Evolutionary conservation across 2,329 filamentous ascomycete genomes (phyloP).

Genomic region (Calonectria crousiana): DNA sequence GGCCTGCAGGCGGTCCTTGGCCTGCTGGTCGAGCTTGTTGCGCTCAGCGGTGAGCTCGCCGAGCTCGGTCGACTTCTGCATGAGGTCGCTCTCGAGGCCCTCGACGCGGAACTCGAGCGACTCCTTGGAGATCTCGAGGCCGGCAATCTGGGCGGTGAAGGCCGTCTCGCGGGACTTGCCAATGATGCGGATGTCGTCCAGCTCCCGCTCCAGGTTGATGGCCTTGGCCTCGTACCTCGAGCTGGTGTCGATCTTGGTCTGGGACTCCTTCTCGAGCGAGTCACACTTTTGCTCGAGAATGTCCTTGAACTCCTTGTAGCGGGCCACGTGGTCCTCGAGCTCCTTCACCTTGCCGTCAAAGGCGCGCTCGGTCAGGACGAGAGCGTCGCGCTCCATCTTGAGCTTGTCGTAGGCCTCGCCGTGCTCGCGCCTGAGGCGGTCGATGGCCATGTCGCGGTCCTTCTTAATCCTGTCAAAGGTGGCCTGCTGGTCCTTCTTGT

Average conservation of each 20-base stretch:
- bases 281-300: constrained; percentile 44
- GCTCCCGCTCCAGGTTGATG: constrained; percentile 43
- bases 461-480: constrained; percentile 32
- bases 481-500: constrained; percentile 21
- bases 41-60: constrained; percentile 41
- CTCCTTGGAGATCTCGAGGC: constrained; percentile 45
- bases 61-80: constrained; percentile 39
- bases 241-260: constrained; percentile 23
- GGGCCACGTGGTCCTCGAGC: constrained; percentile 41
- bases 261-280: constrained; percentile 40
- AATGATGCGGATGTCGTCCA: constrained; percentile 40
- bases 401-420: constrained; percentile 33
- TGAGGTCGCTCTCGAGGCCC: constrained; percentile 39
- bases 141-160: constrained; percentile 41
- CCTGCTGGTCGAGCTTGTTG: constrained; percentile 36
- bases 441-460: constrained; percentile 38
- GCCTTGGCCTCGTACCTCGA: constrained; percentile 41
- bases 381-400: constrained; percentile 41
- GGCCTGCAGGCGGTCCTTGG: constrained; percentile 33
- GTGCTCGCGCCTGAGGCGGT: constrained; percentile 37
- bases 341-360: constrained; percentile 43
- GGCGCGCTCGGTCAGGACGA: constrained; percentile 35
- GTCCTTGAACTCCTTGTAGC: constrained; percentile 41
- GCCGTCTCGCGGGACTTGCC: constrained; percentile 42
- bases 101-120: constrained; percentile 41